Base-by-base conservation (phyloP, 2,329 filamentous ascomycete genomes). In the Xylaria sp. region DNA sequence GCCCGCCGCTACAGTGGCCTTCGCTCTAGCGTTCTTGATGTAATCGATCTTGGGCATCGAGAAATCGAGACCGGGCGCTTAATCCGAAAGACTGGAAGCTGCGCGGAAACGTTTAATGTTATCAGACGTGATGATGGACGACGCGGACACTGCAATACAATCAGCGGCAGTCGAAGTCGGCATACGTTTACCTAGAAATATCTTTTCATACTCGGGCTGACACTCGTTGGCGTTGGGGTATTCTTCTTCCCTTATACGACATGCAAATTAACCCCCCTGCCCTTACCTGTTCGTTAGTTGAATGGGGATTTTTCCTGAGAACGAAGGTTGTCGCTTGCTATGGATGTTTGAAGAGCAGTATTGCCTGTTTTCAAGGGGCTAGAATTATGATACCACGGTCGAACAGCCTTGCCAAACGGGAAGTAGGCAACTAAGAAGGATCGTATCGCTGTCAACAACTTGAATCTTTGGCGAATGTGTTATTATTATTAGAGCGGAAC, bases 1-100 rank as follows among this genome's bases (percentile, higher is more conserved):
- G 83, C 83, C 84, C 0, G 76, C 79, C 1, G 73, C 78, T 2
- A 77, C 77, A 1, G 77, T 79, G 13, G 79, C 80, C 13, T 54
- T 79, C 29, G 79, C 79, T 4, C 75, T 81, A 3, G 80, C 81
- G 10, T 81, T 80, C 51, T 46, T 80, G 3, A 67, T 73, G 11
- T 85, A 61, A 59, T 53, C 54, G 52, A 31, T 37, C n/a, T n/a
- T n/a, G n/a, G n/a, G n/a, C n/a, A n/a, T n/a, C n/a, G n/a, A n/a
- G n/a, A n/a, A n/a, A n/a, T n/a, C n/a, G n/a, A n/a, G n/a, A 9
- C 25, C 17, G 7, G 19, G 8, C 17, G 17, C 4, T 19, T 56
- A 37, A 11, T 21, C 6, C 6, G 40, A 27, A 33, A 2, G 11
- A 37, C 5, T 29, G 3, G 40, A 25, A 25, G 15, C 38, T 54